Evolutionary conservation across 176 grass and related monocot species (phyloP).

Genomic region (Aegilops umbellulata): DNA sequence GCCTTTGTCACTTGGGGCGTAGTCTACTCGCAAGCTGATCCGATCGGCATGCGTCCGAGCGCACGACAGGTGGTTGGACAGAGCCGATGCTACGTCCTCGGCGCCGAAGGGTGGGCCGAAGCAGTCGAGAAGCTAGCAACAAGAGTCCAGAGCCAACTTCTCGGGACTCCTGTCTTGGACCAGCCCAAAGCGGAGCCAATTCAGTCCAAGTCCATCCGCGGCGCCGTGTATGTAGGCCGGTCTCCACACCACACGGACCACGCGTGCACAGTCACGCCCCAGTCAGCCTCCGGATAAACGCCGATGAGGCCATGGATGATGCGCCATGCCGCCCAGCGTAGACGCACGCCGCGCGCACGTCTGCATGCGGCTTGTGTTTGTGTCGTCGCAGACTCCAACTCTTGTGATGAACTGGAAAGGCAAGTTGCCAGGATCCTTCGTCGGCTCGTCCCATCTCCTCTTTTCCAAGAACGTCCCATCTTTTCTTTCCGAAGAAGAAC

Average conservation of each 20-base stretch:
- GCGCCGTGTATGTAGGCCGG: constrained; percentile 12
- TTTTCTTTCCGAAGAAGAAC: background rate
- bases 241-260: background rate
- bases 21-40: background rate
- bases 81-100: background rate
- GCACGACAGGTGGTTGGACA: constrained; percentile 11
- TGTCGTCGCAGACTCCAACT: constrained; percentile 39
- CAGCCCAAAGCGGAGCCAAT: background rate
- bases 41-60: background rate
- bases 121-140: background rate
- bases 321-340: constrained; percentile 5
- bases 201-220: background rate
- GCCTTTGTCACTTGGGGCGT: background rate
- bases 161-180: background rate
- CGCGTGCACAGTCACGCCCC: background rate
- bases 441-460: background rate
- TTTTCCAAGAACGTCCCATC: background rate
- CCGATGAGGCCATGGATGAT: background rate
- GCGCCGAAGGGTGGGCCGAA: background rate
- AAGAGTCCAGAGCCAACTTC: constrained; percentile 18
- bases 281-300: background rate
- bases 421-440: background rate
- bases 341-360: background rate
- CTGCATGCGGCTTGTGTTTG: background rate
- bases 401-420: too few relatives aligned